Conservation (phyloP, 805 yeast species). For the Candida pseudofarinosa region DNA sequence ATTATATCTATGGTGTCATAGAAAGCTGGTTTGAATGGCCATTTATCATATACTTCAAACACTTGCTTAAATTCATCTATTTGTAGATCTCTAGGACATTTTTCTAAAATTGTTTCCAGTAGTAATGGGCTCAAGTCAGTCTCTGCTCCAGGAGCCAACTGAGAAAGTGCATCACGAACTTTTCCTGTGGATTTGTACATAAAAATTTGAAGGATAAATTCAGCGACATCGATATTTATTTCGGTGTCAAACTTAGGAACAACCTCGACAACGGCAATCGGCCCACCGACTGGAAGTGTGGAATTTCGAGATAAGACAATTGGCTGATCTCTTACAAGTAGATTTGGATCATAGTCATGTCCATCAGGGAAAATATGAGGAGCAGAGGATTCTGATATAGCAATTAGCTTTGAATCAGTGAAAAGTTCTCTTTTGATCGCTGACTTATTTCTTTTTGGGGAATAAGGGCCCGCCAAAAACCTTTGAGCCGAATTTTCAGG, state of each 20-base stretch:
- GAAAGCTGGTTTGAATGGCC: slow-evolving; percentile 81
- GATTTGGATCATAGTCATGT: slow-evolving; percentile 31
- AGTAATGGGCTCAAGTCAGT: slow-evolving; percentile 40
- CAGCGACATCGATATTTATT: slow-evolving; percentile 52
- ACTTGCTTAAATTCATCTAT: slow-evolving; percentile 52
- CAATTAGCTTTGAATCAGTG: slow-evolving; percentile 55
- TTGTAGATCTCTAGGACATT: slow-evolving; percentile 45
- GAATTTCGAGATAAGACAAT: slow-evolving; percentile 23
- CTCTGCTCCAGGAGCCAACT: slow-evolving; percentile 79
- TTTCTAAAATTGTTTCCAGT: slow-evolving; percentile 36
- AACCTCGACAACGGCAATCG: slow-evolving; percentile 57
- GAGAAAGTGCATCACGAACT: slow-evolving; percentile 41
- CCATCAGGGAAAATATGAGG: slow-evolving; percentile 25
- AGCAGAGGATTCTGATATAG: slow-evolving; percentile 28
- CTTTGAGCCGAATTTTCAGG: slow-evolving; percentile 50
- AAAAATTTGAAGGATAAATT: slow-evolving; percentile 60
- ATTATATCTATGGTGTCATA: slow-evolving; percentile 15
- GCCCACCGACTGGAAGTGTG: slow-evolving; percentile 26
- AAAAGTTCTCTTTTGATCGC: slow-evolving; percentile 63
- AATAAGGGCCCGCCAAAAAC: slow-evolving; percentile 53
- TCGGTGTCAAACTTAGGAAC: slow-evolving; percentile 32
- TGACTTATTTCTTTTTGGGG: slow-evolving; percentile 53
- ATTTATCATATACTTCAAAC: slow-evolving; percentile 50
- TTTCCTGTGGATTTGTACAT: slow-evolving; percentile 46
- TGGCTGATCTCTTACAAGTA: slow-evolving; percentile 35